phyloP scores from a whole-genome alignment of 2,329 filamentous ascomycete genomes.

The Colletotrichum magnum region DNA sequence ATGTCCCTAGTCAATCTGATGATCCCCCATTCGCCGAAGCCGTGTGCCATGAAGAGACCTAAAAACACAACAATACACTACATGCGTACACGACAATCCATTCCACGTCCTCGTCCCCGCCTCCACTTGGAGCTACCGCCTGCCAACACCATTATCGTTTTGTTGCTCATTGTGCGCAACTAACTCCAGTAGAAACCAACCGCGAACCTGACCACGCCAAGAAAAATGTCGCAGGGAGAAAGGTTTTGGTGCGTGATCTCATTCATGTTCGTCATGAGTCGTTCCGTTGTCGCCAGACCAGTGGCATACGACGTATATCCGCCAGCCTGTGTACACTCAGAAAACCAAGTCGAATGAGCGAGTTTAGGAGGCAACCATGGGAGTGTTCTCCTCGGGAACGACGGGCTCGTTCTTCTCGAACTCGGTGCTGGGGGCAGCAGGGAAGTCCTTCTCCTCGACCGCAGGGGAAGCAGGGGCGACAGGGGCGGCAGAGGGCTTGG shows the following conservation, averaged over 20 bases:
- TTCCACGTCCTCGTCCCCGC: conserved; percentile 23
- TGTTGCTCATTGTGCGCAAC: conserved; percentile 38
- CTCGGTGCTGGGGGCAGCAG: conserved; percentile 40
- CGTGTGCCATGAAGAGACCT: conserved; percentile 40
- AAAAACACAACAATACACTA: conserved; percentile 39
- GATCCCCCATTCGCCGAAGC: conserved; percentile 40
- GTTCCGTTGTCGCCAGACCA: conserved; percentile 39
- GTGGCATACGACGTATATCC: conserved; percentile 29
- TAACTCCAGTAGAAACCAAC: conserved; percentile 33
- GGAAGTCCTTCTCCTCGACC: conserved; percentile 45
- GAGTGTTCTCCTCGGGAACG: conserved; percentile 46
- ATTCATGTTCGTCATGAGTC: conserved; percentile 39
- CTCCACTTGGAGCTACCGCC: conserved; percentile 27
- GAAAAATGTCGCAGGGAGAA: conserved; percentile 32
- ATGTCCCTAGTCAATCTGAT: conserved; percentile 41
- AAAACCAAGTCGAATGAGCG: conserved; percentile 34
- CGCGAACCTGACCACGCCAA: conserved; percentile 33
- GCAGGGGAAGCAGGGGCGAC: conserved; percentile 29
- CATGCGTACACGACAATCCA: conserved; percentile 39
- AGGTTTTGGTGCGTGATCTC: conserved; percentile 31
- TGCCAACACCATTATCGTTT: conserved; percentile 33
- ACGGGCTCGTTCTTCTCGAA: conserved; percentile 42
- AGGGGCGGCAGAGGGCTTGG: conserved; percentile 50
- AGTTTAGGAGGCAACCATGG: conserved; percentile 43
- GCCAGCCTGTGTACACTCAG: conserved; percentile 33